Evolutionary conservation across 176 grass and related monocot species (phyloP), one percentile per base, ranked within the genome.

Genomic region (Oryza meridionalis): DNA sequence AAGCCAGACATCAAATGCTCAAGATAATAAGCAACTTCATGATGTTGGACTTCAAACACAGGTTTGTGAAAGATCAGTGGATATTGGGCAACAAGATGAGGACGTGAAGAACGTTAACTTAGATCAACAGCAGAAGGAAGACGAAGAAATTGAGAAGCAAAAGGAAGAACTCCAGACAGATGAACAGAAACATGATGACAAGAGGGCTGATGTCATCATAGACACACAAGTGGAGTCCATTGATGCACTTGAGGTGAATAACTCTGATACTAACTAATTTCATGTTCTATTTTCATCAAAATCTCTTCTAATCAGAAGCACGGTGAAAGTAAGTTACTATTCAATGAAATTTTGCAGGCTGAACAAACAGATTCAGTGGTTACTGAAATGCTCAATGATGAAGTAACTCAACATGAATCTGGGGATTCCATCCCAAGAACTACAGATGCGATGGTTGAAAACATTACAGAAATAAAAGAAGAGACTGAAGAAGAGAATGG

Each of bases 111-210:
- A 77, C 33, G 25, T 61, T 72, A 53, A 27, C 44, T 82, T 85
- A 16, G 84, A 74, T 86, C 79, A 74, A 72, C 79, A 33, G 63
- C 27, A 83, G 37, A 86, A 78, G 44, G 67, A 90, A 86, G 61
- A 68, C 70, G 80, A 75, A 24, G 29, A 27, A 4, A 74, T 64
- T 31, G 29, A 31, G 62, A 37, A 11, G 51, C 68, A 79, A 77
- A 69, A 29, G 4, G 74, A 86, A 73, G 49, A 86, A 73, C 70
- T 86, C 62, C 68, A 67, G 61, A 37, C 0, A 79, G 75, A 86
- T 64, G 74, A 86, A 82, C 68, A 86, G 27, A 83, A 83, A 69
- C 47, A 74, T 49, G 69, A 90, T 50, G 79, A 83, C 2, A 79
- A 73, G 22, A 77, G 7, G 19, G 50, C 15, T 79, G 74, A 74